These are phyloP conservation scores for Sarocladiaceae sp. DNA, from an alignment of 2,329 filamentous ascomycete genomes.

Conservation along the genomic window DNA sequence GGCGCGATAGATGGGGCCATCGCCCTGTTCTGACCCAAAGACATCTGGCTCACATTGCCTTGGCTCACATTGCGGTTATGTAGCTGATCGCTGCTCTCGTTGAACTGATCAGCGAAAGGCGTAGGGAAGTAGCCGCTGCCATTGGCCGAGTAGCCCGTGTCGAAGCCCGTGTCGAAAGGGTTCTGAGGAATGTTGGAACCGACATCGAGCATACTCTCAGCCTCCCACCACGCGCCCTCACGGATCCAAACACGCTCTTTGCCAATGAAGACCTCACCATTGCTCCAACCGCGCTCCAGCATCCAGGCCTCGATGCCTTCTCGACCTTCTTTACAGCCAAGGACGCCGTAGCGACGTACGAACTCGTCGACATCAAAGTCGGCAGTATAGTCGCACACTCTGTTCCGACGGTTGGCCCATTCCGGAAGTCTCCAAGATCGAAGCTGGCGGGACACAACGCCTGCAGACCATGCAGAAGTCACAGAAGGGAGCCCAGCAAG, in stretches of 20 bases:
- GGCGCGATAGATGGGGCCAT: slow-evolving; percentile 55
- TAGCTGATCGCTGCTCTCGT: slow-evolving; percentile 68
- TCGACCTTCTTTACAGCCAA: slow-evolving; percentile 83
- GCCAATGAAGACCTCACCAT: slow-evolving; percentile 89
- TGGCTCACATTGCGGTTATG: slow-evolving; percentile 51
- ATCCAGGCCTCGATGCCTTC: slow-evolving; percentile 95
- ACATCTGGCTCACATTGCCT: slow-evolving; percentile 50
- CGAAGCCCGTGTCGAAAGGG: slow-evolving; percentile 43
- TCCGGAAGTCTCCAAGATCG: slow-evolving; percentile 90
- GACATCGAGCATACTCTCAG: slow-evolving; percentile 84
- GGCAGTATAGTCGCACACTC: slow-evolving; percentile 87
- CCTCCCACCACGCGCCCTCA: slow-evolving; percentile 94
- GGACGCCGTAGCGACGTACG: slow-evolving; percentile 67
- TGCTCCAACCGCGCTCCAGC: slow-evolving; percentile 94
- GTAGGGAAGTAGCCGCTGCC: slow-evolving; percentile 64
- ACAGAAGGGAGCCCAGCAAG: slow-evolving; percentile 65
- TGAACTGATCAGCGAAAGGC: slow-evolving; percentile 35
- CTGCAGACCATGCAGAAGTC: slow-evolving; percentile 87
- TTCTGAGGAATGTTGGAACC: slow-evolving; percentile 34
- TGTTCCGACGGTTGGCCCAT: slow-evolving; percentile 91
- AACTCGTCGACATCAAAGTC: slow-evolving; percentile 97
- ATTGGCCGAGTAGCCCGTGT: slow-evolving; percentile 62
- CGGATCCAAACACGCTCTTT: slow-evolving; percentile 93
- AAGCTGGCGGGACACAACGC: slow-evolving; percentile 84
- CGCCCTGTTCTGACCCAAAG: slow-evolving; percentile 34